Evolutionary conservation across 2,329 filamentous ascomycete genomes (phyloP).

Genomic region (Ophiostoma ulmi): DNA sequence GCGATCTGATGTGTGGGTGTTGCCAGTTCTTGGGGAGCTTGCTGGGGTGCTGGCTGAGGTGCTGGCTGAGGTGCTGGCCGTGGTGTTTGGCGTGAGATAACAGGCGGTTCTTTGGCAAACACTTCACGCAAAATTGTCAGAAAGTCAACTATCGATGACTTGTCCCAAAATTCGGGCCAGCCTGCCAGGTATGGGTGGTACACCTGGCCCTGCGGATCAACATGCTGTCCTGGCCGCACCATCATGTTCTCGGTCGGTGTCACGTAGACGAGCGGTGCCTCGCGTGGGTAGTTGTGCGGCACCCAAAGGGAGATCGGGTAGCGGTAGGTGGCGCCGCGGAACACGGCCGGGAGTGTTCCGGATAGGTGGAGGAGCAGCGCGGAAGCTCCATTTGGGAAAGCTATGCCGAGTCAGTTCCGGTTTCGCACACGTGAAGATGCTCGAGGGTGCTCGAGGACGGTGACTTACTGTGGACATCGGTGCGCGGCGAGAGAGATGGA

Average conservation of each 20-base stretch:
- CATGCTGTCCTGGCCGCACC: slow-evolving; percentile 87
- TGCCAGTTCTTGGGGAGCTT: slow-evolving; percentile 61
- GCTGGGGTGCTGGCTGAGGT: slow-evolving; percentile 57
- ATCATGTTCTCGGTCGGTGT: slow-evolving; percentile 83
- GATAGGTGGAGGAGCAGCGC: slow-evolving; percentile 80
- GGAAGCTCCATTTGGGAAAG: slow-evolving; percentile 81
- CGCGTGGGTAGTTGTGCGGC: slow-evolving; percentile 80
- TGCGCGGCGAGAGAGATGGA: slow-evolving; percentile 74
- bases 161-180: slow-evolving; percentile 90
- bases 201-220: slow-evolving; percentile 84
- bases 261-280: slow-evolving; percentile 82
- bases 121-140: slow-evolving; percentile 75
- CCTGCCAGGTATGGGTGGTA: slow-evolving; percentile 94
- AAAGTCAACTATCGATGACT: slow-evolving; percentile 78
- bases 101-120: slow-evolving; percentile 91
- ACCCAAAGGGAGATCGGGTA: slow-evolving; percentile 93
- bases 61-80: slow-evolving; percentile 5
- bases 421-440: neutral
- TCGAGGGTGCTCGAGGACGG: neutral
- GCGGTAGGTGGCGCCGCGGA: slow-evolving; percentile 81
- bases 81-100: slow-evolving; percentile 64
- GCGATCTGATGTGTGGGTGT: slow-evolving; percentile 15
- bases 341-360: slow-evolving; percentile 85
- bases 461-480: slow-evolving; percentile 82
- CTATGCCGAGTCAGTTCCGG: slow-evolving; percentile 41